phyloP scores from a whole-genome alignment of 2,329 filamentous ascomycete species.

The Exophiala sp. region DNA sequence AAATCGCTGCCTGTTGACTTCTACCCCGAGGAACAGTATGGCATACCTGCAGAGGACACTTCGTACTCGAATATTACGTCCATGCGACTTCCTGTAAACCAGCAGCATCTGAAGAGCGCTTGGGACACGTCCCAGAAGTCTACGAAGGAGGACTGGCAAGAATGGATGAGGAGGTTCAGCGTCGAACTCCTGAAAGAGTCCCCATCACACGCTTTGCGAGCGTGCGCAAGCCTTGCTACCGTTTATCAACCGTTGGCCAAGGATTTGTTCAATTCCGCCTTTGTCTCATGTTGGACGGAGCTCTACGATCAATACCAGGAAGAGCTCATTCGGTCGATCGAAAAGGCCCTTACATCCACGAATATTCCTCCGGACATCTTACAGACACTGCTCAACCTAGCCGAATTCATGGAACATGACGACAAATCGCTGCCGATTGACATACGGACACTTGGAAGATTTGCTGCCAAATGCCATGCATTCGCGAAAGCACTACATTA shows the following conservation, averaged over 20 bases:
- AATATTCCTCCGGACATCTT: conserved; percentile 95
- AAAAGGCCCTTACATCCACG: conserved; percentile 88
- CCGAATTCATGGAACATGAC: conserved; percentile 99
- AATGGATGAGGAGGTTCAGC: conserved; percentile 96
- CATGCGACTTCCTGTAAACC: conserved; percentile 91
- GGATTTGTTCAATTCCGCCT: conserved; percentile 96
- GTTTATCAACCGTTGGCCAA: conserved; percentile 86
- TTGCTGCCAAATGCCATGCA: conserved; percentile 93
- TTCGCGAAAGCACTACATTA: conserved; percentile 98
- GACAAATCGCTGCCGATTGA: conserved; percentile 98
- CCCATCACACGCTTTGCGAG: conserved; percentile 87
- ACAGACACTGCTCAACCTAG: conserved; percentile 87
- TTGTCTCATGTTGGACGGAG: conserved; percentile 98
- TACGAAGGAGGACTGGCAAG: conserved; percentile 97
- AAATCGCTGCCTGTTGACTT: conserved; percentile 93
- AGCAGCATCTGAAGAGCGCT: conserved; percentile 90
- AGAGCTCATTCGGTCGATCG: conserved; percentile 90
- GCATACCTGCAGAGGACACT: conserved; percentile 67
- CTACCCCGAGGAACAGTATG: conserved; percentile 75
- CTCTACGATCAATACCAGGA: conserved; percentile 96
- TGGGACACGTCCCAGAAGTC: conserved; percentile 98
- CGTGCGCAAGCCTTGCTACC: conserved; percentile 84
- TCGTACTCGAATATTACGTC: conserved; percentile 44
- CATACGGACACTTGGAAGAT: conserved; percentile 86
- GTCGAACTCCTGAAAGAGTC: conserved; percentile 92